These are phyloP conservation scores for Fusarium siculi DNA, from an alignment of 2,329 filamentous ascomycete genomes.

Conservation along the genomic window DNA sequence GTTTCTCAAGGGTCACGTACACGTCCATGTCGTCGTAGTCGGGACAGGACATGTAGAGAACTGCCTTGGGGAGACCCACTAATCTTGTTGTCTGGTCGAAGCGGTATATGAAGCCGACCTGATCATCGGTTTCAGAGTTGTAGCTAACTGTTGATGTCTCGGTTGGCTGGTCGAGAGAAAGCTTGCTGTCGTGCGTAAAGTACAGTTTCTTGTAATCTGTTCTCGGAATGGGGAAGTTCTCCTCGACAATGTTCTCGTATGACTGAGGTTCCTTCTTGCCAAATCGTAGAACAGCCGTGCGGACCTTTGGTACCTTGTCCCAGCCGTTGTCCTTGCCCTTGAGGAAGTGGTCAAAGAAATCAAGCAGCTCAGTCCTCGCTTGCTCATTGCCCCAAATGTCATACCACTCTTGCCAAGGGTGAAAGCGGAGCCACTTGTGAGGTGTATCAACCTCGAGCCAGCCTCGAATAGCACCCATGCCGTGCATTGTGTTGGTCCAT, in stretches of 20 bases:
- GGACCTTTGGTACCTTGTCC: neutral
- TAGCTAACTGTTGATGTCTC: neutral
- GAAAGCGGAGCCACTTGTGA: slow-evolving; percentile 8
- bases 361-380: neutral
- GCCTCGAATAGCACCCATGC: neutral
- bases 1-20: slow-evolving; percentile 3
- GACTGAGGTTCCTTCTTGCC: slow-evolving; percentile 15
- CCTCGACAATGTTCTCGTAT: neutral
- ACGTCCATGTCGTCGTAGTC: slow-evolving; percentile 15
- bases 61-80: slow-evolving; percentile 12
- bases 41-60: slow-evolving; percentile 1
- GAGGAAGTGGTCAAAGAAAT: slow-evolving; percentile 7
- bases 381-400: slow-evolving; percentile 13
- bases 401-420: slow-evolving; percentile 25
- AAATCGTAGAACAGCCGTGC: neutral
- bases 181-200: neutral
- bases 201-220: slow-evolving; percentile 9
- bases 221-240: neutral
- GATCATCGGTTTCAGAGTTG: slow-evolving; percentile 10
- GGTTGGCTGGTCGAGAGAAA: accelerated
- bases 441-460: slow-evolving; percentile 17
- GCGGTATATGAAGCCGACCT: neutral
- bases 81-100: slow-evolving; percentile 1
- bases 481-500: slow-evolving; percentile 13
- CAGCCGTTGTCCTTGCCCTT: neutral